A percentile compares a stretch with the other conserved stretches of the same genome.
phyloP scores from a whole-genome alignment of 371 early-diverging fungal genomes.

The Mortierella sp. region DNA sequence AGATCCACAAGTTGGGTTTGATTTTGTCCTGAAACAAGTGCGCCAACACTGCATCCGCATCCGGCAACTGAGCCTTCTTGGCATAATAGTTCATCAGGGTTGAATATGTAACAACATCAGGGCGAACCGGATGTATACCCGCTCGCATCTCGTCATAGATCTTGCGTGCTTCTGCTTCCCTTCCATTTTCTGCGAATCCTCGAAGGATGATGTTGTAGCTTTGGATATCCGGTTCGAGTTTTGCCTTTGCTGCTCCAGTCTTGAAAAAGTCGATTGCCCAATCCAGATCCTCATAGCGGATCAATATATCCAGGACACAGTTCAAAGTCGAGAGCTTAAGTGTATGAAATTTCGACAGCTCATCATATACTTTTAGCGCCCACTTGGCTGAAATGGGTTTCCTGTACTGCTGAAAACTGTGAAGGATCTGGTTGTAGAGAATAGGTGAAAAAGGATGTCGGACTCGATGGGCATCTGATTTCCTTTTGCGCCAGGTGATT shows the following conservation, averaged over 20 bases:
- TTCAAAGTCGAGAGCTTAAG: constrained; percentile 24
- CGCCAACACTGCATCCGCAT: constrained; percentile 56
- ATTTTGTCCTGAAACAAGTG: constrained; percentile 50
- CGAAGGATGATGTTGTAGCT: constrained; percentile 48
- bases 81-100: constrained; percentile 40
- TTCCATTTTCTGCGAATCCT: constrained; percentile 18
- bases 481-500: too few relatives aligned
- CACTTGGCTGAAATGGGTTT: constrained; percentile 18
- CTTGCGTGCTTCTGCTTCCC: constrained; percentile 16
- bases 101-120: constrained; percentile 43
- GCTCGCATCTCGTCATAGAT: constrained; percentile 37
- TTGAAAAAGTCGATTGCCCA: constrained; percentile 29
- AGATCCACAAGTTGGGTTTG: constrained; percentile 55
- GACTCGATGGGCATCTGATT: neutral
- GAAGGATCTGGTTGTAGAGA: constrained; percentile 25
- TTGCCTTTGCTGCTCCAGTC: constrained; percentile 2
- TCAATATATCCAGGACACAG: constrained; percentile 28
- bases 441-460: constrained; percentile 7
- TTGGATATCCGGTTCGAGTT: constrained; percentile 3
- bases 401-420: constrained; percentile 23
- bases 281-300: constrained; percentile 20
- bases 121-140: constrained; percentile 11
- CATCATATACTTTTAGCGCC: constrained; percentile 34
- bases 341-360: constrained; percentile 18
- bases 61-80: constrained; percentile 21